Percentiles rank a stretch among this genome's conserved stretches.
These are phyloP conservation scores for Phialophora tarda DNA, from an alignment of 2,329 filamentous ascomycete species.

Conservation along the genomic window DNA sequence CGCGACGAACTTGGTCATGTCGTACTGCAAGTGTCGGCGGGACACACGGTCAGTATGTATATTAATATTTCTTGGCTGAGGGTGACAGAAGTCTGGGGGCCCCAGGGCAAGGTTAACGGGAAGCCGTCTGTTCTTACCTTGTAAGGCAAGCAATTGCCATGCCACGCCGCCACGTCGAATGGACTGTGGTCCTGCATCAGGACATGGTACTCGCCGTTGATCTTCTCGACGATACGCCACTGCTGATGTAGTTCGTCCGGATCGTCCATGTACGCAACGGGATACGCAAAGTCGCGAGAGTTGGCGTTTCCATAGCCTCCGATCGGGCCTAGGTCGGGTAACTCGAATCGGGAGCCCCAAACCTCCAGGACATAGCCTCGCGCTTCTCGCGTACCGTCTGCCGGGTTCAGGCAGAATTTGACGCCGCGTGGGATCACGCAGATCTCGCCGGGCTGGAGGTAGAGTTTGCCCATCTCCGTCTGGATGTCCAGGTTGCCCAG, in stretches of 20 bases:
- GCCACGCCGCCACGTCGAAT: conserved; percentile 74
- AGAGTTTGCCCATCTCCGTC: conserved; percentile 68
- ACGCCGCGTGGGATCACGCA: conserved; percentile 69
- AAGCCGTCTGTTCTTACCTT: conserved; percentile 37
- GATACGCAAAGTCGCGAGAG: conserved; percentile 67
- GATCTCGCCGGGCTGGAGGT: conserved; percentile 70
- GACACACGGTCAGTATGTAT: conserved; percentile 3
- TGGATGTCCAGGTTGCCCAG: conserved; percentile 69
- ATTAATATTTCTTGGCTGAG: background rate
- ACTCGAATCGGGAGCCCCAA: conserved; percentile 66
- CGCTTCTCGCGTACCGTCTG: conserved; percentile 57
- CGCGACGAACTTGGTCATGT: conserved; percentile 49
- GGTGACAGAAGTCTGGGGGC: too few species aligned
- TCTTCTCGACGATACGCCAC: conserved; percentile 64
- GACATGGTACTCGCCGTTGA: conserved; percentile 65
- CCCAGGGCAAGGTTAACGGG: too few species aligned
- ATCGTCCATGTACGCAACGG: conserved; percentile 63
- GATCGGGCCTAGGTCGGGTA: conserved; percentile 70
- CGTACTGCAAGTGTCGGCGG: conserved; percentile 39
- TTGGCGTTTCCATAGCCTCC: conserved; percentile 71
- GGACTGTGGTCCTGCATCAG: conserved; percentile 68
- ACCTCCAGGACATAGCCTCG: conserved; percentile 71
- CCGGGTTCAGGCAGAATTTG: conserved; percentile 62
- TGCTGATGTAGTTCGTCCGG: conserved; percentile 50
- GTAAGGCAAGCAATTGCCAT: conserved; percentile 63